A percentile compares a stretch with the other conserved stretches of the same genome.
Conservation (phyloP, 2,329 filamentous ascomycete species). For the Penicillium nordicum region DNA sequence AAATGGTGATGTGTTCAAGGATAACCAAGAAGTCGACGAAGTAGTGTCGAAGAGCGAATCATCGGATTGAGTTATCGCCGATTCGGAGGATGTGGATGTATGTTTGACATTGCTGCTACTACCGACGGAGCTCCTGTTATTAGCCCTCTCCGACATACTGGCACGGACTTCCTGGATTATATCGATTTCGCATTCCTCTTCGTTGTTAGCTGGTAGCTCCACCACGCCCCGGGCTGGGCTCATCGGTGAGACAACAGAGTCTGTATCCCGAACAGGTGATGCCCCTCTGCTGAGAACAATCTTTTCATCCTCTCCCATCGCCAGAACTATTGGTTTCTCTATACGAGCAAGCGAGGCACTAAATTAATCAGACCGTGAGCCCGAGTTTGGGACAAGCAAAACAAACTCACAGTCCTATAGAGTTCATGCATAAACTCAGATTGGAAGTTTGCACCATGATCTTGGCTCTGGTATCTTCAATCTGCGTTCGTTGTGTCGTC, state of each 20-base stretch:
- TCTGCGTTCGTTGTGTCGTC: conserved; percentile 24
- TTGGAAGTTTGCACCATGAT: conserved; percentile 31
- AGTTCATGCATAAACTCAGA: conserved; percentile 29
- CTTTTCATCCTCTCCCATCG: conserved; percentile 22
- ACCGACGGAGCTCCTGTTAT: background rate
- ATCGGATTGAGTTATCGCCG: conserved; percentile 17
- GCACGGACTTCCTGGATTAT: background rate
- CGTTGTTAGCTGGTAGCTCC: background rate
- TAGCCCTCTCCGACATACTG: background rate
- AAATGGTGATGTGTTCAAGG: conserved; percentile 3
- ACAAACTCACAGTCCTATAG: conserved; percentile 25
- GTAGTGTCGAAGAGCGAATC: conserved; percentile 12
- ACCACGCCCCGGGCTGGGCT: background rate
- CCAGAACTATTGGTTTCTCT: conserved; percentile 21
- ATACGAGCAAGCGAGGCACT: conserved; percentile 25
- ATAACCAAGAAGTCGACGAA: conserved; percentile 6
- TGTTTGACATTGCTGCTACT: conserved; percentile 4
- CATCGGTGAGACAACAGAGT: conserved; percentile 4
- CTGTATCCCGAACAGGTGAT: conserved; percentile 6
- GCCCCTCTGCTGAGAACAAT: conserved; percentile 1
- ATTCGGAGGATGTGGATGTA: conserved; percentile 21
- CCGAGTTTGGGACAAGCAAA: no score
- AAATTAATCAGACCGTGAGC: background rate
- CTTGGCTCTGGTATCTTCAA: conserved; percentile 29
- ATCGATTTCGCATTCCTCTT: background rate